phyloP scores from a whole-genome alignment of 106 monocot species.

The Ottelia alismoides region DNA sequence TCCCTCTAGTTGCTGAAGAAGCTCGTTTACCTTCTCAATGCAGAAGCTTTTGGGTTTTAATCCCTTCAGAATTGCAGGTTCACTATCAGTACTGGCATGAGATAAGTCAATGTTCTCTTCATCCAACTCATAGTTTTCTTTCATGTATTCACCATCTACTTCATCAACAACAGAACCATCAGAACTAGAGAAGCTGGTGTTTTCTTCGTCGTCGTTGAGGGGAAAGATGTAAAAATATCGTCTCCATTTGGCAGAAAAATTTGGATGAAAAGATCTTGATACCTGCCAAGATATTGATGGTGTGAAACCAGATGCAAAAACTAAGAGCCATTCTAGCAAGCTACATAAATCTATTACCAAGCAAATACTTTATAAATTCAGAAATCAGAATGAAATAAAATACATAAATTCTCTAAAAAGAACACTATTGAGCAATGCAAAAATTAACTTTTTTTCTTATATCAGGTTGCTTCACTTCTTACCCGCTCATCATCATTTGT shows the following conservation, averaged over 20 bases:
- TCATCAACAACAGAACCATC: conserved; percentile 3
- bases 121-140: background rate
- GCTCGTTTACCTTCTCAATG: conserved; percentile 60
- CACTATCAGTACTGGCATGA: no score
- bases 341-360: no score
- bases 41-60: conserved; percentile 49
- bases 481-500: no score
- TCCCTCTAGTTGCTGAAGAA: conserved; percentile 65
- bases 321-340: no score
- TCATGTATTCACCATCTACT: conserved; percentile 1
- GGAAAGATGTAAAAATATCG: conserved; percentile 86
- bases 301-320: no score
- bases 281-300: conserved; percentile 44
- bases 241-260: conserved; percentile 96
- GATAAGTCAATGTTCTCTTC: background rate
- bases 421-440: no score
- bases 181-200: no score
- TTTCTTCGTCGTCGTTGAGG: conserved; percentile 24
- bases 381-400: no score
- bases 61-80: background rate
- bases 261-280: conserved; percentile 78
- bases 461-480: no score
- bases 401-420: no score
- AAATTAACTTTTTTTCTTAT: no score
- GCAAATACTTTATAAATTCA: no score